Evolutionary conservation across 257 asterid genomes (phyloP).

Genomic region (Ballota nigra): DNA sequence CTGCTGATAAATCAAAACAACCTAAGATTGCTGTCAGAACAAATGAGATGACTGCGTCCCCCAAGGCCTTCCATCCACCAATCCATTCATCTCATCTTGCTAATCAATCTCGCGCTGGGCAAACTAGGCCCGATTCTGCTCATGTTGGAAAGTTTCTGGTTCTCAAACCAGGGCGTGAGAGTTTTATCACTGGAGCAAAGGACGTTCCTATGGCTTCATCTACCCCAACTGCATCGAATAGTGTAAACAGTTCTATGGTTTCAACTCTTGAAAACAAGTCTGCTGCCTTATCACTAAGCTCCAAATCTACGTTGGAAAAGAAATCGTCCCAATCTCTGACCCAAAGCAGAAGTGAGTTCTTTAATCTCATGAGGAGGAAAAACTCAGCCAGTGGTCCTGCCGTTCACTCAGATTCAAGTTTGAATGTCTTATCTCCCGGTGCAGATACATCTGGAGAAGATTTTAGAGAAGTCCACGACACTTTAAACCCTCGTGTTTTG

Average conservation of each 20-base stretch:
- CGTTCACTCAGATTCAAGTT: slow-evolving; percentile 37
- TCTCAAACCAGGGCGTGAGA: slow-evolving; percentile 73
- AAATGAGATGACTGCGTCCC: neutral
- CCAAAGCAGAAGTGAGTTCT: slow-evolving; percentile 79
- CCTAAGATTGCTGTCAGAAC: slow-evolving; percentile 35
- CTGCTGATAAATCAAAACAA: slow-evolving; percentile 67
- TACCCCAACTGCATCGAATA: slow-evolving; percentile 35
- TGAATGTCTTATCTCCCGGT: slow-evolving; percentile 36
- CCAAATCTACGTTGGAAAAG: slow-evolving; percentile 51
- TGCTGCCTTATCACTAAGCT: slow-evolving; percentile 43
- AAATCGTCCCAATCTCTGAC: slow-evolving; percentile 59
- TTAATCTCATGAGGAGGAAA: slow-evolving; percentile 79
- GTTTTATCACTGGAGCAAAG: slow-evolving; percentile 34
- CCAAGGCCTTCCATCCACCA: slow-evolving; percentile 36
- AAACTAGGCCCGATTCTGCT: slow-evolving; percentile 54
- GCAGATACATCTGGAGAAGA: slow-evolving; percentile 42
- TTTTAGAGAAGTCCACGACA: slow-evolving; percentile 29
- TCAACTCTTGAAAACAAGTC: slow-evolving; percentile 48
- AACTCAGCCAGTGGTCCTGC: slow-evolving; percentile 33
- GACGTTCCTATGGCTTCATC: slow-evolving; percentile 40
- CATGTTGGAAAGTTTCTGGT: slow-evolving; percentile 73
- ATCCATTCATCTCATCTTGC: slow-evolving; percentile 49
- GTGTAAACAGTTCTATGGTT: slow-evolving; percentile 32
- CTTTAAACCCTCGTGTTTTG: slow-evolving; percentile 19
- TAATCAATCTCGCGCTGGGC: slow-evolving; percentile 53